A percentile compares a stretch with the other conserved stretches of the same genome.
Evolutionary conservation across 2,329 filamentous ascomycete species (phyloP).

Genomic region (Acrodontium crateriforme): DNA sequence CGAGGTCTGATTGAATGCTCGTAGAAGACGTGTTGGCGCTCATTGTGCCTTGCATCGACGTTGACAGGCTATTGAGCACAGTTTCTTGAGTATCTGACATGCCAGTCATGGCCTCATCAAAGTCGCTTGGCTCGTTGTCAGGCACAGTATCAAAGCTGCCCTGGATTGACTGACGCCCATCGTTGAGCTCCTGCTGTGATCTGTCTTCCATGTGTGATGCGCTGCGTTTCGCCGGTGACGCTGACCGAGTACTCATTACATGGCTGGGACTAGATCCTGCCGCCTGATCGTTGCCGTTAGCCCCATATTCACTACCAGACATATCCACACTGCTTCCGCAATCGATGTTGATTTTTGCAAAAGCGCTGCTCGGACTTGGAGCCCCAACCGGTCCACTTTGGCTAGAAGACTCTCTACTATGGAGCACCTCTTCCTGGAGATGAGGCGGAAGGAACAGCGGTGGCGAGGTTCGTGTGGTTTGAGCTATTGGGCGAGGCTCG

Average conservation of each 20-base stretch:
- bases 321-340: conserved; percentile 31
- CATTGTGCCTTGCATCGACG: conserved; percentile 4
- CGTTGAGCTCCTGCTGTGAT: conserved; percentile 2
- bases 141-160: conserved; percentile 7
- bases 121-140: conserved; percentile 4
- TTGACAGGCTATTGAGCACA: conserved; percentile 5
- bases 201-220: conserved; percentile 40
- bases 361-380: conserved; percentile 16
- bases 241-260: conserved; percentile 24
- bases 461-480: conserved; percentile 6
- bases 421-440: conserved; percentile 37
- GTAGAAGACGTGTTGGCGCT: conserved; percentile 10
- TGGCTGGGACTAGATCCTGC: conserved; percentile 10
- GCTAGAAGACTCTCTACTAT: conserved; percentile 8
- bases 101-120: conserved; percentile 11
- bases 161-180: conserved; percentile 4
- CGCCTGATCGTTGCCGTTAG: conserved; percentile 4
- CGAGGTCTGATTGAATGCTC: conserved; percentile 13
- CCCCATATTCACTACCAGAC: conserved; percentile 22
- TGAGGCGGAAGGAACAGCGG: conserved; percentile 39
- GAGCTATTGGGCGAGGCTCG: conserved; percentile 2
- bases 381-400: conserved; percentile 12
- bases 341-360: conserved; percentile 17
- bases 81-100: conserved; percentile 6
- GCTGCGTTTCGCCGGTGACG: conserved; percentile 41